Conservation (phyloP, 805 yeast species). For the Komagataella populi region DNA sequence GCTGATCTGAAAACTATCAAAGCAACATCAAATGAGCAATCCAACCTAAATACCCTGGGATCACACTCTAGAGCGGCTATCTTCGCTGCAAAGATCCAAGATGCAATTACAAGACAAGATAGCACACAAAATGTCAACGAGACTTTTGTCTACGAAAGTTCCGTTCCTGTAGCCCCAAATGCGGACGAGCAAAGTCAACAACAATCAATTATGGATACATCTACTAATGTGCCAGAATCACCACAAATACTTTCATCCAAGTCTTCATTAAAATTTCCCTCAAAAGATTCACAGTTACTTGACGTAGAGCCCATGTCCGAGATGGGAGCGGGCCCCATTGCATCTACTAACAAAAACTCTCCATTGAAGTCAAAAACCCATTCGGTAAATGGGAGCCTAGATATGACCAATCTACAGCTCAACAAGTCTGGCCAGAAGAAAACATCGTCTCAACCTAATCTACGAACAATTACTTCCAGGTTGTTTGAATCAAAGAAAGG, state of each 20-base stretch:
- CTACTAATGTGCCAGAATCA: background rate
- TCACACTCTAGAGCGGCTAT: constrained; percentile 73
- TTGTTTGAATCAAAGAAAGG: constrained; percentile 63
- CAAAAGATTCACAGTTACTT: background rate
- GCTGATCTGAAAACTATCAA: background rate
- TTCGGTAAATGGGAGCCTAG: constrained; percentile 3
- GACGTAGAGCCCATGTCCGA: background rate
- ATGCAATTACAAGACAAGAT: constrained; percentile 78
- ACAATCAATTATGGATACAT: background rate
- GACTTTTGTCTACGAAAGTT: constrained; percentile 83
- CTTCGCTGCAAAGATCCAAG: constrained; percentile 89
- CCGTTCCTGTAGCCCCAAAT: constrained; percentile 11
- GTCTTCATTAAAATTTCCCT: background rate
- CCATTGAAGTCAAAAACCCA: constrained; percentile 1
- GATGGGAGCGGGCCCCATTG: background rate
- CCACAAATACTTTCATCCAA: background rate
- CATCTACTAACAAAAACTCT: constrained; percentile 1
- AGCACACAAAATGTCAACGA: constrained; percentile 44
- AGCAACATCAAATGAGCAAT: background rate
- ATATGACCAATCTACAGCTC: constrained; percentile 2
- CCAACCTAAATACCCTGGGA: background rate
- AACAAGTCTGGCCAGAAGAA: constrained; percentile 28
- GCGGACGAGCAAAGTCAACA: constrained; percentile 3
- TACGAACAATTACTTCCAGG: constrained; percentile 51
- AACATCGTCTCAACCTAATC: constrained; percentile 7